Base-by-base conservation (phyloP, 225 moss, liverwort and hornwort genomes). In the Bryoerythrophyllum caledonicum region DNA sequence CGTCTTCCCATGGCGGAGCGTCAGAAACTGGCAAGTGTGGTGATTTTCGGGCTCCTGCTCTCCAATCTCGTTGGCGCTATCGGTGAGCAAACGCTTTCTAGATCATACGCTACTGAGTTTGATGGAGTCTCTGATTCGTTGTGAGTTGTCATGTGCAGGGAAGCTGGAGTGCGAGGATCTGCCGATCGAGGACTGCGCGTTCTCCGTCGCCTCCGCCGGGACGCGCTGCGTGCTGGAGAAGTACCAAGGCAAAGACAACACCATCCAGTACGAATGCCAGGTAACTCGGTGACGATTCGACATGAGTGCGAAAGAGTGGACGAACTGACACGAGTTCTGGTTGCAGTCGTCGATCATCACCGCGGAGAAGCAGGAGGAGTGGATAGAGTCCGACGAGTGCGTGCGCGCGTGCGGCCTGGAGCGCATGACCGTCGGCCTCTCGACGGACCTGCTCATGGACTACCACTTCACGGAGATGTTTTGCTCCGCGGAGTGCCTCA, bases 161-260 rank as follows among this genome's bases (percentile, higher is more conserved):
- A 86, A 70, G 44, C 76, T 99, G 73, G 83, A 90, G 71, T 99
- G 99, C 72, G 95, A 95, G 79, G 93, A 99, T 67, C 87, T 99
- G 74, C 76, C 91, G 43, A 68, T 86, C n/a, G 88, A 89, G 69
- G 91, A 93, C 73, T 99, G 99, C 66, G 99, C 99, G 38, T 99
- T 91, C 85, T 90, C 99, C 27, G 95, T 99, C 16, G 82, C 99
- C 41, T 93, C 95, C 4, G 76, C 90, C 9, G 99, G 99, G 65
- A 88, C 93, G 20, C 95, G 99, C 64, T 99, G 99, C 80, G 99
- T 99, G 27, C 86, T 99, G 75, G 99, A 99, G 77, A 99, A 99
- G 63, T 93, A 88, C 69, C 73, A 30, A 67, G 86, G 89, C 74
- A 76, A 78, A 43, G 90, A 89, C 41, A 90, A 88, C 62, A 67